Percentiles rank a stretch among this genome's conserved stretches.
phyloP scores from a whole-genome alignment of 2,329 filamentous ascomycete species.

The Phaeosphaeriaceae sp. region DNA sequence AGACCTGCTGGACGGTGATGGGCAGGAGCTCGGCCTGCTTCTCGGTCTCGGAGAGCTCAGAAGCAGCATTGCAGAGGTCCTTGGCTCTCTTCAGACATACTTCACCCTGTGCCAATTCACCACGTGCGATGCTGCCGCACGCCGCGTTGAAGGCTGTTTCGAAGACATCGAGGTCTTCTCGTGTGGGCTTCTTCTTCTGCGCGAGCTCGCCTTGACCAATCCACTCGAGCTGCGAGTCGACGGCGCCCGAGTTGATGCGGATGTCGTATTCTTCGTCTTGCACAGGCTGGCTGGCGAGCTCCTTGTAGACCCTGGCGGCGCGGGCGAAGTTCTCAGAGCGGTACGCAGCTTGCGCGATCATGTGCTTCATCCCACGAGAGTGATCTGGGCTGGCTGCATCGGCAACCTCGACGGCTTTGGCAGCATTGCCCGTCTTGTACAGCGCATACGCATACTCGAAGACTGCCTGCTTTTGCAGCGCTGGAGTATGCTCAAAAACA shows the following conservation, averaged over 20 bases:
- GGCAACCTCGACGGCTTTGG: constrained; percentile 66
- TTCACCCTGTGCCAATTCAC: constrained; percentile 69
- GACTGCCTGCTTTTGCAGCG: constrained; percentile 65
- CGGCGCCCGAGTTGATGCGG: constrained; percentile 76
- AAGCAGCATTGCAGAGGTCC: constrained; percentile 74
- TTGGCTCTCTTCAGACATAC: constrained; percentile 73
- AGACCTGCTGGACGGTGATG: constrained; percentile 78
- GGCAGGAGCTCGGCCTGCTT: constrained; percentile 76
- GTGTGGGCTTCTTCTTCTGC: constrained; percentile 61
- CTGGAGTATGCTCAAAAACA: constrained; percentile 68
- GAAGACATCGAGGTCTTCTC: constrained; percentile 75
- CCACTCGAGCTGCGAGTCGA: constrained; percentile 77
- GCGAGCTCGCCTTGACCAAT: constrained; percentile 61
- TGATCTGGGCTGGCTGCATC: constrained; percentile 38
- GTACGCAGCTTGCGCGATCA: constrained; percentile 73
- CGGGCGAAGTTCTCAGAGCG: constrained; percentile 75
- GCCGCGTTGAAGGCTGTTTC: constrained; percentile 84
- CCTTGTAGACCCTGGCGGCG: constrained; percentile 68
- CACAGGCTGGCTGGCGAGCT: constrained; percentile 59
- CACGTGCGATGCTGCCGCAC: constrained; percentile 73
- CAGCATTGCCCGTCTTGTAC: constrained; percentile 77
- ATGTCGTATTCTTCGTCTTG: constrained; percentile 75
- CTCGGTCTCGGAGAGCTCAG: constrained; percentile 76
- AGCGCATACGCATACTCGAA: constrained; percentile 83
- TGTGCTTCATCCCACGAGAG: constrained; percentile 62